phyloP scores from a whole-genome alignment of 352 stramenopile species.

The Pythium oligandrum region DNA sequence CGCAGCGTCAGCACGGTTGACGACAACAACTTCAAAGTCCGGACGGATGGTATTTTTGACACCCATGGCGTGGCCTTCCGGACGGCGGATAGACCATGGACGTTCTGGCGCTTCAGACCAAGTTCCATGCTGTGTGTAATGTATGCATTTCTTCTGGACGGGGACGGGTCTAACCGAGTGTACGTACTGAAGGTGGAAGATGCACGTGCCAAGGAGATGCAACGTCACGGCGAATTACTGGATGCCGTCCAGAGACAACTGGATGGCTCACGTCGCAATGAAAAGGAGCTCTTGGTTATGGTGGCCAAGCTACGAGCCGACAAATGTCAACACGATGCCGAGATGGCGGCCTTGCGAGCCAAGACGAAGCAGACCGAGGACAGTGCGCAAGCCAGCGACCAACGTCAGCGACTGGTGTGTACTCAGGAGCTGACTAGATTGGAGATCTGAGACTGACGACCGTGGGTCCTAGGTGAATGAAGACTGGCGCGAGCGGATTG shows the following conservation, averaged over 20 bases:
- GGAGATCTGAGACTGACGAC: not conserved
- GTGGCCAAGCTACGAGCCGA: constrained; percentile 41
- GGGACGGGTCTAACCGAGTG: not conserved
- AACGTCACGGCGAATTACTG: constrained; percentile 34
- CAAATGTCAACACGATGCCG: constrained; percentile 37
- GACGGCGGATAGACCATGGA: not conserved
- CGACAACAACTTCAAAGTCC: too few relatives aligned
- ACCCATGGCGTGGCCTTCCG: too few relatives aligned
- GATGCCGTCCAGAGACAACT: constrained; percentile 29
- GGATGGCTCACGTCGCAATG: constrained; percentile 12
- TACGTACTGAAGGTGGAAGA: constrained; percentile 18
- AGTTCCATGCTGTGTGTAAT: constrained; percentile 8
- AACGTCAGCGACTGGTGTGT: constrained; percentile 5
- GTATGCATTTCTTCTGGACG: not conserved
- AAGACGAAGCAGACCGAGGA: constrained; percentile 12
- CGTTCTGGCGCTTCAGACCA: constrained; percentile 2
- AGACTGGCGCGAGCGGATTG: constrained; percentile 10
- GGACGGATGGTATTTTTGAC: too few relatives aligned
- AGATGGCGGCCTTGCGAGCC: constrained; percentile 12
- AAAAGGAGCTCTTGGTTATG: constrained; percentile 31
- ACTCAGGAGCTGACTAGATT: not conserved
- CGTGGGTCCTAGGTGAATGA: not conserved
- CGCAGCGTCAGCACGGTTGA: too few relatives aligned
- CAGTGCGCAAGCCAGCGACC: not conserved
- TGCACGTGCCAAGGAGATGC: constrained; percentile 43